Percentiles rank a stretch among this genome's conserved stretches.
These are phyloP conservation scores for Gamsiella multidivaricata DNA, from an alignment of 192 early-diverging fungal species.

Conservation along the genomic window DNA sequence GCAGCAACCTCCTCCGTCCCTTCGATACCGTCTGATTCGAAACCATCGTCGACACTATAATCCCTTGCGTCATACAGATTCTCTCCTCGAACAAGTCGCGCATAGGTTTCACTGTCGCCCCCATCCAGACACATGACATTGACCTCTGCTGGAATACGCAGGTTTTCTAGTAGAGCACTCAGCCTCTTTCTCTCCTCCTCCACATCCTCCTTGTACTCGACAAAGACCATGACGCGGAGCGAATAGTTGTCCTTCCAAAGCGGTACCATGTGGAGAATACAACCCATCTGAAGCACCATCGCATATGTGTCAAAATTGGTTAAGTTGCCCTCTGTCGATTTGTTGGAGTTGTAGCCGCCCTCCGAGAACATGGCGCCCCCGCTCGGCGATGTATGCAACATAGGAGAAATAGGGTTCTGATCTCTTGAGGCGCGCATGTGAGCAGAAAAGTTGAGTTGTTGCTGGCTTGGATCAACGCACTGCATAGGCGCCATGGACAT, in stretches of 20 bases:
- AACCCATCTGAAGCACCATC: slow-evolving; percentile 80
- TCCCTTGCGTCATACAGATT: background rate
- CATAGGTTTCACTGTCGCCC: slow-evolving; percentile 57
- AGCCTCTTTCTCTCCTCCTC: slow-evolving; percentile 69
- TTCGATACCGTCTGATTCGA: background rate
- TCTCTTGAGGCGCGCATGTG: slow-evolving; percentile 30
- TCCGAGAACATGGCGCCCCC: slow-evolving; percentile 12
- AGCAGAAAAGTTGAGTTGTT: background rate
- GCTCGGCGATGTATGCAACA: background rate
- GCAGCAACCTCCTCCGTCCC: background rate
- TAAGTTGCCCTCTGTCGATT: slow-evolving; percentile 53
- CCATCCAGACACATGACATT: slow-evolving; percentile 63
- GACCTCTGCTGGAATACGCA: slow-evolving; percentile 72
- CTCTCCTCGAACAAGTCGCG: slow-evolving; percentile 47
- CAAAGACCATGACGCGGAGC: slow-evolving; percentile 76
- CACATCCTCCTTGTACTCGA: slow-evolving; percentile 71
- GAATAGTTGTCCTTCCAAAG: slow-evolving; percentile 71
- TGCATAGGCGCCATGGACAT: slow-evolving; percentile 39
- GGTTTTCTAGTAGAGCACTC: slow-evolving; percentile 62
- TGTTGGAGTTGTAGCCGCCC: background rate
- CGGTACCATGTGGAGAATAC: slow-evolving; percentile 76
- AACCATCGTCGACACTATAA: background rate
- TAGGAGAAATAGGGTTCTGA: slow-evolving; percentile 6
- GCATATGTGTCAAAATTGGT: slow-evolving; percentile 76
- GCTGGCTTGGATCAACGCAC: slow-evolving; percentile 12